Evolutionary conservation across 345 rosid genomes (phyloP), one percentile per base, ranked within the genome.

Genomic region (Murraya paniculata): DNA sequence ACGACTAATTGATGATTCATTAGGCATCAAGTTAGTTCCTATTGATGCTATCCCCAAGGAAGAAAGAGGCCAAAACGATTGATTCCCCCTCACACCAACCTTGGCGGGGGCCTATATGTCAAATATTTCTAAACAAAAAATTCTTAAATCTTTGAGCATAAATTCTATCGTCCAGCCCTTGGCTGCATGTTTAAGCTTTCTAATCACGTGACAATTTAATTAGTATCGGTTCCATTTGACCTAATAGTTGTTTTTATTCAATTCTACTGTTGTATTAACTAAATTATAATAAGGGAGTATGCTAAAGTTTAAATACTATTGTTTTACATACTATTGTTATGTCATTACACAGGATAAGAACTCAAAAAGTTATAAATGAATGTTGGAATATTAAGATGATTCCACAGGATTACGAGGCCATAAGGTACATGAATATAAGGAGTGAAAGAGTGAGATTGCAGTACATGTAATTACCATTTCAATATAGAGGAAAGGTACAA

Each of bases 401-500:
- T 53, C 14, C 11, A 59, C 10, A 27, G 36, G 24, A 79, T 58
- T 67, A 69, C 22, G 36, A 61, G 39, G 27, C 4, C 16, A 39
- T 16, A 5, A 45, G 18, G 14, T 30, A 48, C 24, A 38, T 39
- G 50, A 33, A 53, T 64, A 55, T 30, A 59, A 27, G 22, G 68
- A 57, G 39, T 6, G 35, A 56, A 53, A 38, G 38, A 61, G 31
- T 72, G 76, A 19, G 27, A 72, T 11, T 39, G 35, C 7, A 41
- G 25, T 64, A 58, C 4, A 21, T 11, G 28, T 27, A 27, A 73
- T 13, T 61, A 56, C 2, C 9, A 28, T 31, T 66, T 57, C 25
- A 14, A 48, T 75, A 66, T 21, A 65, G 45, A 71, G 21, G 53
- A 59, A 36, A 71, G 21, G 58, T 67, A 57, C 13, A 72, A 81